A percentile compares a stretch with the other conserved stretches of the same genome.
These are phyloP conservation scores for Fusarium napiforme DNA, from an alignment of 2,329 filamentous ascomycete species.

Conservation along the genomic window DNA sequence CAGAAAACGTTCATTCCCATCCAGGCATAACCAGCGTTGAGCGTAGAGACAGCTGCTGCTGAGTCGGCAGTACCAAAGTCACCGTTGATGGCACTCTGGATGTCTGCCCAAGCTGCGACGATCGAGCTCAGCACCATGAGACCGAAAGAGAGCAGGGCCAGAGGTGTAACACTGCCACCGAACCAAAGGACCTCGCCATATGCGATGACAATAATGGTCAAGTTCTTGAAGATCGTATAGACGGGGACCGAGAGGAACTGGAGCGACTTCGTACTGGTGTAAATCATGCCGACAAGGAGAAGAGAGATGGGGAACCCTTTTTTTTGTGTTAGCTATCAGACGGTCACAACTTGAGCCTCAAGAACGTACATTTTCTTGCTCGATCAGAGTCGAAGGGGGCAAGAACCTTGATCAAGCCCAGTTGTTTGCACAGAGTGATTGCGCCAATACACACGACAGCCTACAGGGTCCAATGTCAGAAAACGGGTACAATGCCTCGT, in stretches of 20 bases:
- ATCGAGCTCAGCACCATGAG: slow-evolving; percentile 96
- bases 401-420: slow-evolving; percentile 83
- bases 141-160: slow-evolving; percentile 92
- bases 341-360: background rate
- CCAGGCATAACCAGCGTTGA: slow-evolving; percentile 97
- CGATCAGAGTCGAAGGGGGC: slow-evolving; percentile 86
- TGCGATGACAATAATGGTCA: slow-evolving; percentile 98
- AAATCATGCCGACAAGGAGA: slow-evolving; percentile 98
- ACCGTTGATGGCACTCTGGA: slow-evolving; percentile 81
- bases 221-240: slow-evolving; percentile 99
- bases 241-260: slow-evolving; percentile 97
- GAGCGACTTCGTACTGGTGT: slow-evolving; percentile 94
- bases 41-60: slow-evolving; percentile 81
- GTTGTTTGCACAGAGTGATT: slow-evolving; percentile 83
- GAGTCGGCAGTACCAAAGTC: slow-evolving; percentile 68
- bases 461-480: slow-evolving; percentile 57
- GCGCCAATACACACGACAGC: slow-evolving; percentile 88
- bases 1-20: slow-evolving; percentile 98
- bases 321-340: slow-evolving; percentile 33
- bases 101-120: slow-evolving; percentile 96
- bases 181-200: slow-evolving; percentile 99
- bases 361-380: slow-evolving; percentile 84
- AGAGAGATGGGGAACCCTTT: slow-evolving; percentile 96
- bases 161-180: slow-evolving; percentile 86
- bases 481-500: background rate